These are phyloP conservation scores for Amborella trichopoda DNA, from an alignment of 164 flowering plant species.

Conservation along the genomic window DNA sequence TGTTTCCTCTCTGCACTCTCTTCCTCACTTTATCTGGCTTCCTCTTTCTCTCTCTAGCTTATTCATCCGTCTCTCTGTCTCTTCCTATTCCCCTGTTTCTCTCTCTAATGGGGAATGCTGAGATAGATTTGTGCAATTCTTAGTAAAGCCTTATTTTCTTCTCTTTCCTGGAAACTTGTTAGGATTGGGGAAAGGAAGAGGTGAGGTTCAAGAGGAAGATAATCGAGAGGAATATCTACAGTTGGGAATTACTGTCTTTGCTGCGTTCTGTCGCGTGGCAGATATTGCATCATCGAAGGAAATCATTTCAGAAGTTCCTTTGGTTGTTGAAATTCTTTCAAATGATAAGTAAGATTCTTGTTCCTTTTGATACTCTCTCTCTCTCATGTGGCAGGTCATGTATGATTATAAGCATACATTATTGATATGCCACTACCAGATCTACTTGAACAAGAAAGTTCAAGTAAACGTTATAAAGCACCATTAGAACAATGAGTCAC, in stretches of 20 bases:
- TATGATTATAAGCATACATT: no score
- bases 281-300: conserved; percentile 73
- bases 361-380: no score
- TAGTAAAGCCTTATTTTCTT: no score
- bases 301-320: conserved; percentile 58
- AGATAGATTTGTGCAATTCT: no score
- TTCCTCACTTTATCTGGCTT: neutral
- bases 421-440: no score
- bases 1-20: neutral
- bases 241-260: conserved; percentile 57
- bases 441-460: no score
- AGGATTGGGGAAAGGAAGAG: conserved; percentile 62
- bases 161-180: no score
- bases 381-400: no score
- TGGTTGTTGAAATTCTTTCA: conserved; percentile 43
- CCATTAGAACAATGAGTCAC: no score
- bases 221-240: conserved; percentile 68
- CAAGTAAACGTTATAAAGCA: no score
- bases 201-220: conserved; percentile 16
- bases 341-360: conserved; percentile 23
- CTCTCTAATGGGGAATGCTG: no score
- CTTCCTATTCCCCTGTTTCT: no score
- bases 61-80: neutral
- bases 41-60: neutral
- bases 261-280: conserved; percentile 73